Conservation (phyloP, 148 eudicot genomes). For the Vaccinium corymbosum region DNA sequence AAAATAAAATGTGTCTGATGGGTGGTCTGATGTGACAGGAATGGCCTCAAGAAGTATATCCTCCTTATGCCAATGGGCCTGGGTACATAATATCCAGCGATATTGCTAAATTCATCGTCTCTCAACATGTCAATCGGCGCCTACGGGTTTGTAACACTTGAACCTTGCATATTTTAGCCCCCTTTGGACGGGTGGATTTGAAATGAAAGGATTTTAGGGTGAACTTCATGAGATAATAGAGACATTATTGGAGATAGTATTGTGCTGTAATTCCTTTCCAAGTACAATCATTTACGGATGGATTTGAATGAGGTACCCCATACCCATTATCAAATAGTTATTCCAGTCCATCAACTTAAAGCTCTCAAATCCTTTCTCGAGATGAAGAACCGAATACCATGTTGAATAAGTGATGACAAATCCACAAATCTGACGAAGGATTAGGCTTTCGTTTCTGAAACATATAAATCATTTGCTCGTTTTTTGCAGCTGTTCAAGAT, state of each 20-base stretch:
- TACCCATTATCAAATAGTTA: neutral
- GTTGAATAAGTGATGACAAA: neutral
- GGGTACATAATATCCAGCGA: slow-evolving; percentile 75
- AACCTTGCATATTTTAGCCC: neutral
- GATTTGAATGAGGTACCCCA: neutral
- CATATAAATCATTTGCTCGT: neutral
- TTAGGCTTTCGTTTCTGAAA: neutral
- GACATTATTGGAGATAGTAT: neutral
- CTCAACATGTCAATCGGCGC: slow-evolving; percentile 51
- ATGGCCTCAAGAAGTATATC: slow-evolving; percentile 88
- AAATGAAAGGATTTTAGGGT: neutral
- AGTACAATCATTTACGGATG: neutral
- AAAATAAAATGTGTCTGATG: slow-evolving; percentile 12
- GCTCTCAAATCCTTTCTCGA: neutral
- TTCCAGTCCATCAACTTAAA: neutral
- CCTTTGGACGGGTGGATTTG: neutral
- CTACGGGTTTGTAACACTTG: slow-evolving; percentile 59
- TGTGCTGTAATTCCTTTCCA: neutral
- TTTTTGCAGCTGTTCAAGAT: slow-evolving; percentile 79
- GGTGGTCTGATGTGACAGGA: slow-evolving; percentile 49
- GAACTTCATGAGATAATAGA: neutral
- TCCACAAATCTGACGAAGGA: neutral
- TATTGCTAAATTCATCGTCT: slow-evolving; percentile 58
- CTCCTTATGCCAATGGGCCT: slow-evolving; percentile 97
- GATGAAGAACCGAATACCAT: neutral